Conservation (phyloP, 495 filamentous ascomycete species). For the Hyaloscypha bicolor region DNA sequence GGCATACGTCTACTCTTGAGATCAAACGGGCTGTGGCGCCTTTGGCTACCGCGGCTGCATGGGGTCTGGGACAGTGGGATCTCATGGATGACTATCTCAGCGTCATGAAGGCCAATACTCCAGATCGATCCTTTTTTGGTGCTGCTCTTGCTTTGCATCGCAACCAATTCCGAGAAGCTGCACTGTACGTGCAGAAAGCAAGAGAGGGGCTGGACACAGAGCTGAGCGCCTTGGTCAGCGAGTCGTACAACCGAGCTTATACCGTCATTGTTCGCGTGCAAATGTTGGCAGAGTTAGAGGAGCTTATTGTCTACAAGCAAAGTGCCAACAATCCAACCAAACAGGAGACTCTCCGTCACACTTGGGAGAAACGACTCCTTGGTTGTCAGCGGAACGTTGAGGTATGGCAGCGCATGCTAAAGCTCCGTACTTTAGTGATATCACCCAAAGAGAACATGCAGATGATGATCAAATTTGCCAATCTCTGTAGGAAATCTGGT, state of each 20-base stretch:
- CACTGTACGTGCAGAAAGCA: constrained; percentile 83
- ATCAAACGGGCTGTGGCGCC: constrained; percentile 87
- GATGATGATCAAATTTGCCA: constrained; percentile 99
- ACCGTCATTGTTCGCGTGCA: constrained; percentile 94
- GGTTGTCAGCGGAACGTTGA: constrained; percentile 97
- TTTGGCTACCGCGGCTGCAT: constrained; percentile 93
- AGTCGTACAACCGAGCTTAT: constrained; percentile 96
- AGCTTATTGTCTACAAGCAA: constrained; percentile 97
- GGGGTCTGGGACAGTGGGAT: constrained; percentile 96
- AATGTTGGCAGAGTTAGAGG: constrained; percentile 97
- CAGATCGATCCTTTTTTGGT: constrained; percentile 95
- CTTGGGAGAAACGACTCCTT: constrained; percentile 93
- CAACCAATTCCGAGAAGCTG: constrained; percentile 89
- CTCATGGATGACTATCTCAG: constrained; percentile 95
- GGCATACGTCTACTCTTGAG: constrained; percentile 82
- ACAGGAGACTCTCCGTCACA: constrained; percentile 85
- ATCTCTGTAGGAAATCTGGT: constrained; percentile 93
- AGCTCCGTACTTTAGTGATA: constrained; percentile 90
- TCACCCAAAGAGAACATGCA: constrained; percentile 89
- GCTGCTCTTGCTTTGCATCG: constrained; percentile 92
- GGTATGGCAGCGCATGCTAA: constrained; percentile 97
- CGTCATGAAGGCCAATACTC: constrained; percentile 90
- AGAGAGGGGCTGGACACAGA: constrained; percentile 94
- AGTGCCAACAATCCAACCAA: constrained; percentile 74
- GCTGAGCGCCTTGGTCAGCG: constrained; percentile 88